Percentiles rank a stretch among this genome's conserved stretches.
phyloP scores from a whole-genome alignment of 345 rosid genomes.

The Boechera divaricarpa region DNA sequence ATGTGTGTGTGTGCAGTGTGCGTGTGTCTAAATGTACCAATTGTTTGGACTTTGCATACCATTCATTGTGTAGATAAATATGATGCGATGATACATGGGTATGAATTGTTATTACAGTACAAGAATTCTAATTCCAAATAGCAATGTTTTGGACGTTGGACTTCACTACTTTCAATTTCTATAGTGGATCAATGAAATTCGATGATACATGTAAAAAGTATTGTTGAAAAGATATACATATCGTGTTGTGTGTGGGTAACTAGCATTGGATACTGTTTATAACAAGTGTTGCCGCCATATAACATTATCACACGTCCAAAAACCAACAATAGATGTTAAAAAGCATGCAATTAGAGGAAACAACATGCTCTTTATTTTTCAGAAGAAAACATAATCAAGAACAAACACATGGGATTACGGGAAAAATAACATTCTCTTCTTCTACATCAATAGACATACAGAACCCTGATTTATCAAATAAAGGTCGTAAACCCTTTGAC shows the following conservation, averaged over 20 bases:
- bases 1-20: no score
- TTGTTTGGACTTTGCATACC: neutral
- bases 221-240: neutral
- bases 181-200: neutral
- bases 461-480: no score
- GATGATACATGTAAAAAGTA: neutral
- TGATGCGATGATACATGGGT: neutral
- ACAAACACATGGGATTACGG: no score
- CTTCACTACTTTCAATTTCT: neutral
- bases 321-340: neutral
- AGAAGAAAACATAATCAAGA: neutral
- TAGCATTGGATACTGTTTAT: neutral
- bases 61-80: neutral
- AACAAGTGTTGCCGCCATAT: neutral
- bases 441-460: no score
- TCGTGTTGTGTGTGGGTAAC: neutral
- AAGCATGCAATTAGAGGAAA: neutral
- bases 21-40: no score
- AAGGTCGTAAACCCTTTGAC: no score
- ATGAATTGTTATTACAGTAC: neutral
- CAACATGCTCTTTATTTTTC: neutral
- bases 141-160: neutral
- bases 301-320: neutral
- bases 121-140: neutral
- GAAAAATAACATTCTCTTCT: no score